Conservation (phyloP, 495 filamentous ascomycete genomes). For the Podospora pseudocomata region DNA sequence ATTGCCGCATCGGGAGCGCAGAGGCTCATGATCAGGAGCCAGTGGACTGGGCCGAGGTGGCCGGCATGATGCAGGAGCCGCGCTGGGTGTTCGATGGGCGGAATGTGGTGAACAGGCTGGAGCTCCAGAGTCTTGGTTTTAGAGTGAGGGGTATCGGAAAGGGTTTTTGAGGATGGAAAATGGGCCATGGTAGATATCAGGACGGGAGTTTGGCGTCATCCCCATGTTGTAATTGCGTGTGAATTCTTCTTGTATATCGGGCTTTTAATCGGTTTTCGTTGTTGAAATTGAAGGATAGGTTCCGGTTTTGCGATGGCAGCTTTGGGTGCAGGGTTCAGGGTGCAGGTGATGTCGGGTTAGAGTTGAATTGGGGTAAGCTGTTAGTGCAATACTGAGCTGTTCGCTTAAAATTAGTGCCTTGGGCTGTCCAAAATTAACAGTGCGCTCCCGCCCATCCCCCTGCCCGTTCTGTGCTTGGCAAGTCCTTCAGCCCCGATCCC, state of each 20-base stretch:
- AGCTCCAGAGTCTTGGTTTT: constrained; percentile 30
- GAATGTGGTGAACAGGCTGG: constrained; percentile 26
- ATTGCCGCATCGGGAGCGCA: constrained; percentile 25
- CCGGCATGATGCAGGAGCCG: constrained; percentile 58
- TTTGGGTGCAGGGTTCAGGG: too few relatives aligned
- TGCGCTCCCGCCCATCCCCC: too few relatives aligned
- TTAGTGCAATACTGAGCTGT: background rate
- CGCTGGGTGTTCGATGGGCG: constrained; percentile 71
- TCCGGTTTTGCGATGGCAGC: too few relatives aligned
- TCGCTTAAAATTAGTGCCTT: background rate
- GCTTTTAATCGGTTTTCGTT: background rate
- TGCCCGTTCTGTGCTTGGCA: too few relatives aligned
- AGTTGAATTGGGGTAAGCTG: background rate
- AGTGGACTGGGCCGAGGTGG: constrained; percentile 54
- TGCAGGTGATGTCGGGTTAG: background rate
- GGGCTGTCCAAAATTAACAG: too few relatives aligned
- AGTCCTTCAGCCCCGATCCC: too few relatives aligned
- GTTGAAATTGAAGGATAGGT: background rate
- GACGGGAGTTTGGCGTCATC: constrained; percentile 3
- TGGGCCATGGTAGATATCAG: background rate
- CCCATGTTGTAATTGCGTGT: background rate
- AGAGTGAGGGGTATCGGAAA: constrained; percentile 30
- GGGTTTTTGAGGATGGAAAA: constrained; percentile 1
- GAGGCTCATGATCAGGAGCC: constrained; percentile 21
- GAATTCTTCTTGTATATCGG: background rate